Percentiles rank a stretch among this genome's conserved stretches.
These are phyloP conservation scores for Phlegmacium glaucopus DNA, from an alignment of 768 basidiomycete species.

Conservation along the genomic window DNA sequence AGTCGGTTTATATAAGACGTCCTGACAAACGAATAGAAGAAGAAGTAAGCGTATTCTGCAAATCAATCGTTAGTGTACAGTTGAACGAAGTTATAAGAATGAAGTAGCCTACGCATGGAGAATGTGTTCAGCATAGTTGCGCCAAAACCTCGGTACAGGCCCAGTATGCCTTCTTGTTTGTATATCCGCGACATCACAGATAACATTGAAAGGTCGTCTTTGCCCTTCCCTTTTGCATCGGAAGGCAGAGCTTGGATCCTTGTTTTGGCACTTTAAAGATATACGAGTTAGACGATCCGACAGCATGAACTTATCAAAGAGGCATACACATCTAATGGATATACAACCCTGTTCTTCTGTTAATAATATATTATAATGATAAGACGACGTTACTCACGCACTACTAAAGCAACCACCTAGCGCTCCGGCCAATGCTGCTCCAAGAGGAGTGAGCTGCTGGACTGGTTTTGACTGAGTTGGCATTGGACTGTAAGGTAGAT, in stretches of 20 bases:
- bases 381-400: slow-evolving; percentile 46
- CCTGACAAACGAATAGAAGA: slow-evolving; percentile 94
- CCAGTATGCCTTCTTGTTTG: slow-evolving; percentile 75
- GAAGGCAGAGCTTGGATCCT: slow-evolving; percentile 80
- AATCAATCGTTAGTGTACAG: not conserved
- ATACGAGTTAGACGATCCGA: slow-evolving; percentile 1
- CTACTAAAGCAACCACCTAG: slow-evolving; percentile 92
- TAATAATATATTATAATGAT: slow-evolving; percentile 29
- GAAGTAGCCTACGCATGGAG: slow-evolving; percentile 76
- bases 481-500: slow-evolving; percentile 28
- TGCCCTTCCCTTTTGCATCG: slow-evolving; percentile 45
- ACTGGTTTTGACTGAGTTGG: slow-evolving; percentile 54
- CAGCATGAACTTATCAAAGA: not conserved
- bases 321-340: slow-evolving; percentile 91
- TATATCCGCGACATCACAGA: slow-evolving; percentile 67
- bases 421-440: slow-evolving; percentile 88
- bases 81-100: not conserved
- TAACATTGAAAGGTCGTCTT: slow-evolving; percentile 56
- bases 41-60: slow-evolving; percentile 98
- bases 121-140: slow-evolving; percentile 99
- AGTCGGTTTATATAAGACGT: slow-evolving; percentile 76
- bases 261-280: slow-evolving; percentile 74
- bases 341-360: slow-evolving; percentile 64
- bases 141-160: slow-evolving; percentile 87
- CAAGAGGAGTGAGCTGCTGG: slow-evolving; percentile 78